phyloP scores from a whole-genome alignment of 2,329 filamentous ascomycete genomes.

The Leptographium wingfieldii region DNA sequence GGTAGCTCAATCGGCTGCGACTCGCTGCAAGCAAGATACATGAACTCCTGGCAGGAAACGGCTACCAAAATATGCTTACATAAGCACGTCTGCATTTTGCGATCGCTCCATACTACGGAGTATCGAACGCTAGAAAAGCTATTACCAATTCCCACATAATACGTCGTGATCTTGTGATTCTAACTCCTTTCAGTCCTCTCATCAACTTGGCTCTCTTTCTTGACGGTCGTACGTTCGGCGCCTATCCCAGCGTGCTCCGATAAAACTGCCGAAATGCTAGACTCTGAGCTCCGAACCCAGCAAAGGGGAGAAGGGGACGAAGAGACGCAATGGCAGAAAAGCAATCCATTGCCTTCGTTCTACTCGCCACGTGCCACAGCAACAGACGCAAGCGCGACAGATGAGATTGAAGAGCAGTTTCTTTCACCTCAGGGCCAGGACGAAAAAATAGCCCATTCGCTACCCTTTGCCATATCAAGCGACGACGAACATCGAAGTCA shows the following conservation, averaged over 20 bases:
- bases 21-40: too few relatives aligned
- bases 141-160: background rate
- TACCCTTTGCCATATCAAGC: background rate
- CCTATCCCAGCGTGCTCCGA: background rate
- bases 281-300: background rate
- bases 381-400: constrained; percentile 7
- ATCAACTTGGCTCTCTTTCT: background rate
- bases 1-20: too few relatives aligned
- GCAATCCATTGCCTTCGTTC: constrained; percentile 7
- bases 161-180: background rate
- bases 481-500: background rate
- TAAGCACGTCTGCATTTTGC: too few relatives aligned
- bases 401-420: constrained; percentile 7
- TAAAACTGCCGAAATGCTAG: background rate
- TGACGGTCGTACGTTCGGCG: background rate
- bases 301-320: background rate
- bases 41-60: too few relatives aligned
- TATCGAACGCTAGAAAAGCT: background rate
- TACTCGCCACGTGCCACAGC: constrained; percentile 11
- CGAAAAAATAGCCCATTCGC: background rate
- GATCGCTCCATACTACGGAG: background rate
- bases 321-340: background rate
- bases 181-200: background rate
- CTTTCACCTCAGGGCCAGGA: background rate
- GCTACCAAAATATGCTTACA: too few relatives aligned